A percentile compares a stretch with the other conserved stretches of the same genome.
These are phyloP conservation scores for Carpinus viminea DNA, from an alignment of 306 rosid genomes.

Conservation along the genomic window DNA sequence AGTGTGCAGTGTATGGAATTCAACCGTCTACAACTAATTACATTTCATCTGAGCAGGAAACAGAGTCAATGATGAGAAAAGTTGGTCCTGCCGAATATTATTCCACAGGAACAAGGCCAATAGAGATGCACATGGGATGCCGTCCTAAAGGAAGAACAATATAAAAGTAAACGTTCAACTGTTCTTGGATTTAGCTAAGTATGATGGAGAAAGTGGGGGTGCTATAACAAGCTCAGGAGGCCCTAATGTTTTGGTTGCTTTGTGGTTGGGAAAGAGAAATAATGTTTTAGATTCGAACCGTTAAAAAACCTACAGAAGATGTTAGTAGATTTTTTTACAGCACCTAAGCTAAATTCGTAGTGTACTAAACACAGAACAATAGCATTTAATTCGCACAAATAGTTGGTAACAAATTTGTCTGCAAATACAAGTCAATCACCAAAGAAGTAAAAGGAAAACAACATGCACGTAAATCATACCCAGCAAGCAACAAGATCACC, in stretches of 20 bases:
- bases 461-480: slow-evolving; percentile 40
- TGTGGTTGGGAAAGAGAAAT: not conserved
- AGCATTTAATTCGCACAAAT: slow-evolving; percentile 55
- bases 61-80: not conserved
- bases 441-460: slow-evolving; percentile 45
- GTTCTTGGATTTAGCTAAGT: not conserved
- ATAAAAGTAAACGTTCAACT: not conserved
- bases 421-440: slow-evolving; percentile 52
- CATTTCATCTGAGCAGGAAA: not conserved
- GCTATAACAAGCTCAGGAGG: not conserved
- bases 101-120: not conserved
- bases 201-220: not conserved
- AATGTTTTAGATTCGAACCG: not conserved
- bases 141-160: not conserved
- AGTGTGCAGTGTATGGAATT: too few species aligned
- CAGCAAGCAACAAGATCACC: slow-evolving; percentile 42
- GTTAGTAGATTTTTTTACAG: too few species aligned
- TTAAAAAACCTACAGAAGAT: too few species aligned
- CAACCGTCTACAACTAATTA: not conserved
- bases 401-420: slow-evolving; percentile 31
- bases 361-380: slow-evolving; percentile 39
- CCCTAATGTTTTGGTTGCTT: not conserved
- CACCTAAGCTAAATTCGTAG: too few species aligned
- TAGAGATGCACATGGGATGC: not conserved
- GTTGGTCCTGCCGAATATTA: not conserved